These are phyloP conservation scores for Alternaria brassicicola DNA, from an alignment of 2,329 filamentous ascomycete species.

Conservation along the genomic window DNA sequence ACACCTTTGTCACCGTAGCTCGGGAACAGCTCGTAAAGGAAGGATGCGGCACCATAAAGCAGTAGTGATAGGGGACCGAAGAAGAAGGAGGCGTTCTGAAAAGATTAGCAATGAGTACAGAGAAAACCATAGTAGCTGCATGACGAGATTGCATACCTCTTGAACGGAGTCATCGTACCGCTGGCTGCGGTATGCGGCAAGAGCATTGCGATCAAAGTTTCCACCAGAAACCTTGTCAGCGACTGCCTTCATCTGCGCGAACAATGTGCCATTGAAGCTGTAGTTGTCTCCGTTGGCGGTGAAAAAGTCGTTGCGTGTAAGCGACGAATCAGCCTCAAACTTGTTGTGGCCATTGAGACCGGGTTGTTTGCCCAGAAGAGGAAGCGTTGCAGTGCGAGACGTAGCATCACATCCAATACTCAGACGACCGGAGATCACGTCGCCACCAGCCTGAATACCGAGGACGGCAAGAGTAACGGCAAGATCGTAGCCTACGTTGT, in stretches of 20 bases:
- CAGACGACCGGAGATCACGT: conserved; percentile 51
- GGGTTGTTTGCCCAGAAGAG: conserved; percentile 46
- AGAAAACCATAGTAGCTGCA: background rate
- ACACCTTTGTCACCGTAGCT: conserved; percentile 28
- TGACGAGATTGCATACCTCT: conserved; percentile 28
- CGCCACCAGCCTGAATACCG: conserved; percentile 51
- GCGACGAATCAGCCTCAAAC: conserved; percentile 51
- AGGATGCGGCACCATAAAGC: conserved; percentile 52
- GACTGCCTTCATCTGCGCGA: conserved; percentile 47
- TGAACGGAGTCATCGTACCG: conserved; percentile 49
- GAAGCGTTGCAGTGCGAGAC: conserved; percentile 45
- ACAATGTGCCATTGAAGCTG: conserved; percentile 51
- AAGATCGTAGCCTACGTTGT: conserved; percentile 54
- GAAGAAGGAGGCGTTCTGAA: conserved; percentile 46
- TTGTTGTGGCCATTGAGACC: conserved; percentile 55
- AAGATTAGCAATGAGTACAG: background rate
- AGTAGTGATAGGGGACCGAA: conserved; percentile 52
- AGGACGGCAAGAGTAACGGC: conserved; percentile 50
- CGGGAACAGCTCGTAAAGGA: conserved; percentile 54
- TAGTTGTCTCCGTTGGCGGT: conserved; percentile 45
- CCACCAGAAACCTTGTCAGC: conserved; percentile 35
- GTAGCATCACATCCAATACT: conserved; percentile 56
- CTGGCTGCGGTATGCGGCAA: conserved; percentile 49
- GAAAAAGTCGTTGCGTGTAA: conserved; percentile 53
- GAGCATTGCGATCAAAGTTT: conserved; percentile 48